Evolutionary conservation across 2,329 filamentous ascomycete genomes (phyloP), one percentile per base, ranked within the genome.

Genomic region (Pyrenophora tritici-repentis): DNA sequence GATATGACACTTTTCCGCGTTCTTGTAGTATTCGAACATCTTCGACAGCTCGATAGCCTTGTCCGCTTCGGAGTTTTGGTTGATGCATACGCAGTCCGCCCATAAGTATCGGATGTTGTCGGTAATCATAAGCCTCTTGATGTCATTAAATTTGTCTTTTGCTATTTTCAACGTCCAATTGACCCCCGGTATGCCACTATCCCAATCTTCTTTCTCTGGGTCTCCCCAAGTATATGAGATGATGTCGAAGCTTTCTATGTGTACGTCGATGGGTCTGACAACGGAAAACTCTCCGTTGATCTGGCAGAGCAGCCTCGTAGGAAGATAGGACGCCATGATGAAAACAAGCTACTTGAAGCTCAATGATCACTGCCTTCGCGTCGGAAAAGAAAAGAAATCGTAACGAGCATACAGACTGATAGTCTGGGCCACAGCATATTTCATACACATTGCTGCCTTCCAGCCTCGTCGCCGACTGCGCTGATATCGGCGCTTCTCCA

Each of bases 41-140:
- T 29, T 44, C 1, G 41, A 38, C 9, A 50, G 14, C 18, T 50
- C 47, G 16, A 33, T n/a, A 6, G 47, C 35, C 31, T 50, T 31
- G 10, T 50, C 47, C 5, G 18, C 22, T 0, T 55, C 53, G 2
- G 62, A 55, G 9, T 35, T 53, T 33, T 66, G 63, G 20, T 63
- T 60, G 24, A 66, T 42, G 42, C 63, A 65, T 14, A 66, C 44
- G 34, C 59, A 63, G 45, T 66, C 61, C 13, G 57, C 47, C 47
- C 47, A 50, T 1, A 50, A 35, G 29, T 44, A 40, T 33, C 22
- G 38, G 22, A 48, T 42, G 9, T 42, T 24, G 4, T 33, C 20
- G 2, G 6, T 20, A 4, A 31, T 10, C 42, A 45, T 45, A 22
- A 45, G 4, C 24, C 20, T 45, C 34, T 45, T 38, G 34, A 45